A percentile compares a stretch with the other conserved stretches of the same genome.
Conservation (phyloP, 495 filamentous ascomycete species). For the Penicillium herquei region DNA sequence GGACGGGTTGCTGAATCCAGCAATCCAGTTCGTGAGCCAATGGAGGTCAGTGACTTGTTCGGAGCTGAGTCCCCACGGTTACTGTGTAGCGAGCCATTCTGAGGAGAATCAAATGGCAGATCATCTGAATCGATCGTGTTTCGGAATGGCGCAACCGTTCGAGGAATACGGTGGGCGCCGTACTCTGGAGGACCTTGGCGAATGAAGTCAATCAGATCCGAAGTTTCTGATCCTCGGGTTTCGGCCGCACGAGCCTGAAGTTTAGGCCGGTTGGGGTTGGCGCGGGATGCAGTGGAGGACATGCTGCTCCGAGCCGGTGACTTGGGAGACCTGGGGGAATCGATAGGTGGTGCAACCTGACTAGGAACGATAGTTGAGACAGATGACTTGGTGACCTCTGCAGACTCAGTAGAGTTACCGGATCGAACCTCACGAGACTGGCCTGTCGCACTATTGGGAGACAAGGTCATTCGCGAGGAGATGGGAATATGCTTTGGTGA, state of each 20-base stretch:
- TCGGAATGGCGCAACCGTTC: constrained; percentile 81
- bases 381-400: constrained; percentile 81
- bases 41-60: constrained; percentile 48
- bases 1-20: constrained; percentile 39
- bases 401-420: constrained; percentile 56
- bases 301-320: constrained; percentile 3
- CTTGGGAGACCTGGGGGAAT: constrained; percentile 10
- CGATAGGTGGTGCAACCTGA: constrained; percentile 8
- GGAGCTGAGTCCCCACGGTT: constrained; percentile 42
- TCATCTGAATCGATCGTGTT: constrained; percentile 84
- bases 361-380: constrained; percentile 50
- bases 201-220: constrained; percentile 93
- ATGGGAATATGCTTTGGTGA: constrained; percentile 31
- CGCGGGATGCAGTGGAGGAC: constrained; percentile 7
- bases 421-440: constrained; percentile 69
- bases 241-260: constrained; percentile 73
- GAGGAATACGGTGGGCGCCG: constrained; percentile 67
- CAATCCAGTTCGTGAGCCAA: constrained; percentile 59
- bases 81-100: constrained; percentile 38
- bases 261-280: constrained; percentile 33
- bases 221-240: constrained; percentile 61
- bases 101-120: constrained; percentile 43
- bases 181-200: constrained; percentile 69
- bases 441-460: constrained; percentile 29
- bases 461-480: constrained; percentile 24